phyloP scores from a whole-genome alignment of 768 basidiomycete species.

The Lactarius vividus region DNA sequence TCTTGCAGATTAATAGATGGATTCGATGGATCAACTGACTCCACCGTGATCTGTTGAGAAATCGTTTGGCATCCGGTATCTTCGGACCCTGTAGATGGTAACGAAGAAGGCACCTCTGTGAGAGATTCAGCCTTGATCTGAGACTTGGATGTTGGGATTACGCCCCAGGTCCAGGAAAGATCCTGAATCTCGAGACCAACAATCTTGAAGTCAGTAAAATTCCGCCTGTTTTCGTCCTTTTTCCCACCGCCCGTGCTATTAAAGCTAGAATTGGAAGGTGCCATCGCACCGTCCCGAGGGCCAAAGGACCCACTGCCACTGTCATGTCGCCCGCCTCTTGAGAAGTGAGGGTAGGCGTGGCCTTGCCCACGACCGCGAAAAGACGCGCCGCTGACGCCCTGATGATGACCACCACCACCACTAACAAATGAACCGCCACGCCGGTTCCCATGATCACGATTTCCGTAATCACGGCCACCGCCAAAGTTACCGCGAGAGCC shows the following conservation, averaged over 20 bases:
- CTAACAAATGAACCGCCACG: slow-evolving; percentile 63
- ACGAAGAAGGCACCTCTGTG: slow-evolving; percentile 35
- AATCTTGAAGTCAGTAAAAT: slow-evolving; percentile 98
- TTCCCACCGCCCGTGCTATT: slow-evolving; percentile 48
- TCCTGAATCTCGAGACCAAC: slow-evolving; percentile 83
- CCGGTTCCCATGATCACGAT: slow-evolving; percentile 58
- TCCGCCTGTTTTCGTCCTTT: slow-evolving; percentile 86
- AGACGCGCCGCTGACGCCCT: slow-evolving; percentile 26
- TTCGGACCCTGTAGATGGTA: slow-evolving; percentile 33
- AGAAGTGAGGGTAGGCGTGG: slow-evolving; percentile 37
- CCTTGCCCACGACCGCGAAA: slow-evolving; percentile 65
- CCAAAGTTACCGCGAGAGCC: slow-evolving; percentile 64
- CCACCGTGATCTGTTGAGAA: slow-evolving; percentile 8
- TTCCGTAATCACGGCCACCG: slow-evolving; percentile 55
- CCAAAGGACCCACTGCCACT: slow-evolving; percentile 35
- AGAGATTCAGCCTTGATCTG: slow-evolving; percentile 30
- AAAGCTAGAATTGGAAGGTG: slow-evolving; percentile 26
- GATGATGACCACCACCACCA: slow-evolving; percentile 40
- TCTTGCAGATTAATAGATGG: slow-evolving; percentile 7
- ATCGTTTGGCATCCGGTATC: slow-evolving; percentile 10
- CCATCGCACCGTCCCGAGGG: slow-evolving; percentile 45
- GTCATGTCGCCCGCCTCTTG: slow-evolving; percentile 43
- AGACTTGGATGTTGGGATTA: slow-evolving; percentile 40
- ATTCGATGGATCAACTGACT: slow-evolving; percentile 14
- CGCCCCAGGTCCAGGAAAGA: slow-evolving; percentile 86